Evolutionary conservation across 176 grass and related monocot genomes (phyloP), one percentile per base, ranked within the genome.

Genomic region (Rhipidocladum racemiflorum): DNA sequence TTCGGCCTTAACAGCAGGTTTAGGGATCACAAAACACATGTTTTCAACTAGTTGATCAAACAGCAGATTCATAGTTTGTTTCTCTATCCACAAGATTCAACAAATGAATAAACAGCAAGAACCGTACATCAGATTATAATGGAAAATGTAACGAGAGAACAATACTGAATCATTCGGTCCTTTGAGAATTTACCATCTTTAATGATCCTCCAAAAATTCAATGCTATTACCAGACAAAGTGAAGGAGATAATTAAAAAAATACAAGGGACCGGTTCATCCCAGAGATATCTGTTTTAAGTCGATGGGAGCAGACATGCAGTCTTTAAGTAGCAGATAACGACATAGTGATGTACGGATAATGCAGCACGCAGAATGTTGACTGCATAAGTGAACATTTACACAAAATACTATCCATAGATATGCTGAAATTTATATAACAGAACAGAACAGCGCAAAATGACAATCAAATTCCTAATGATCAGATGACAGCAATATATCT

Each of bases 211-310:
- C 79, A 86, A 85, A 79, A 70, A 53, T 30, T 18, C 4, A 18
- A 21, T 20, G 12, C 23, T 34, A 76, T 67, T 87, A 90, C 77
- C 81, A 78, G 85, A 87, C 72, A 79, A 89, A 90, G 72, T 85
- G 81, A 77, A 87, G 45, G 44, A 72, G 77, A 81, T 67, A 66
- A 23, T 70, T 20, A 8, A 56, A 7, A 7, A 68, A 70, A 45
- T 80, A 61, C 63, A 13, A 79, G 77, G 84, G 72, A 85, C 87
- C 49, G 21, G 24, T 89, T 84, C 79, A 65, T 89, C 75, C 88
- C 88, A 90, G 14, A 70, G 88, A 50, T 24, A 61, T 67, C 11
- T 39, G 4, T 45, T 35, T n/a, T 51, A 49, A 59, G 67, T 84
- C 67, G 88, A 65, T 63, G 82, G 83, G 75, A n/a, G 85, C 81